A percentile compares a stretch with the other conserved stretches of the same genome.
phyloP scores from a whole-genome alignment of 1,139 yeast genomes.

The Diutina pseudorugosa region DNA sequence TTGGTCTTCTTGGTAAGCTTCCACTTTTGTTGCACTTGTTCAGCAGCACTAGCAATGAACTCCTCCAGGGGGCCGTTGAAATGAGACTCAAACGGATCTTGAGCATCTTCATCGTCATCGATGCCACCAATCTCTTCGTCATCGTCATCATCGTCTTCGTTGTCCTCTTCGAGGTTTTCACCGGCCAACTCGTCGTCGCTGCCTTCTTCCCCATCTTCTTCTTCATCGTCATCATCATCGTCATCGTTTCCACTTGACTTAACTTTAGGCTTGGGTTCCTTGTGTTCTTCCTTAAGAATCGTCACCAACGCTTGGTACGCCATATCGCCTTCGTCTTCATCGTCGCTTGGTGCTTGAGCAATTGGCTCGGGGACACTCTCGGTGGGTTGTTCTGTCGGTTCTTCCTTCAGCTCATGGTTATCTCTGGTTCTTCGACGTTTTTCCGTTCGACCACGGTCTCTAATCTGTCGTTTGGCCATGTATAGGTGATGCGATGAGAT shows the following conservation, averaged over 20 bases:
- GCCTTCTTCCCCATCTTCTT: conserved; percentile 16
- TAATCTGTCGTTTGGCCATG: conserved; percentile 3
- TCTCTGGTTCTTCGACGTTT: conserved; percentile 14
- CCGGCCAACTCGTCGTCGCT: conserved; percentile 19
- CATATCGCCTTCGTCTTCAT: conserved; percentile 5
- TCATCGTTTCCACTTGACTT: conserved; percentile 6
- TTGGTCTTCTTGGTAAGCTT: background rate
- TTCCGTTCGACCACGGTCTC: conserved; percentile 2
- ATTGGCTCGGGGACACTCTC: background rate
- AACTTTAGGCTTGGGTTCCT: conserved; percentile 11
- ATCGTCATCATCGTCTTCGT: conserved; percentile 11
- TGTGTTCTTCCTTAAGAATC: conserved; percentile 44
- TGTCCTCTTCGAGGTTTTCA: conserved; percentile 15
- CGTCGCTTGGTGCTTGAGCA: background rate
- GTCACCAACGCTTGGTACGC: conserved; percentile 75
- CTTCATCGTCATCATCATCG: conserved; percentile 14
- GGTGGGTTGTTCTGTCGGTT: background rate
- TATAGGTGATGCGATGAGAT: background rate
- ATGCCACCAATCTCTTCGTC: conserved; percentile 15
- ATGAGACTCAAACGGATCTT: conserved; percentile 70
- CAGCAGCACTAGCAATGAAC: conserved; percentile 22
- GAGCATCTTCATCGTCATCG: conserved; percentile 9
- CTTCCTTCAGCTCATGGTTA: conserved; percentile 9
- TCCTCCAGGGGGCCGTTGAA: conserved; percentile 45
- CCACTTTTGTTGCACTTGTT: conserved; percentile 8